Evolutionary conservation across 768 basidiomycete genomes (phyloP), one percentile per base, ranked within the genome.

Genomic region (Termitomyces sp.): DNA sequence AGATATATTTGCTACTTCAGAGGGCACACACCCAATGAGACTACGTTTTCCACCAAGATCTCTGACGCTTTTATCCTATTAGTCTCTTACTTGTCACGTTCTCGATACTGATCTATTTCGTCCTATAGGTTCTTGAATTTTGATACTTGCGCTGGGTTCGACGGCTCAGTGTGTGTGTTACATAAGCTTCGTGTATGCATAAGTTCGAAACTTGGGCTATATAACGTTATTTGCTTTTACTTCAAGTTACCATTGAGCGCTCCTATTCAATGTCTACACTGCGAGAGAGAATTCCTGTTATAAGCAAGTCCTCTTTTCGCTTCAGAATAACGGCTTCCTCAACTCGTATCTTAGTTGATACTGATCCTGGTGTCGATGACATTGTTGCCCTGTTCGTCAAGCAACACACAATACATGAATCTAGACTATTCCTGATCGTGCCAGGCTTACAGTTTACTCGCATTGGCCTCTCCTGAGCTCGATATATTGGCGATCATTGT

Each of bases 1-100:
- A 59, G 64, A 69, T 76, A 88, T 89, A 90, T 90, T 90, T 90
- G 89, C 89, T 90, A 90, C 89, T 92, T 90, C 87, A 89, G 89
- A 90, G 86, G 80, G 81, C 67, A 69, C 42, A 34, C 53, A 63
- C 77, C 81, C 85, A 66, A 88, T 89, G 88, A 89, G 86, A 89
- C 82, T 68, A 86, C 63, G 69, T 81, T 85, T 77, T 84, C 80
- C 84, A 86, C 84, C 84, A 86, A 87, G 84, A 86, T 87, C 86
- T 83, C 87, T 89, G 86, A 89, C 74, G 67, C 62, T 64, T 62
- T 40, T 87, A 74, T 5, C 10, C 29, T 11, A n/a, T n/a, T 25
- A 5, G 23, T 4, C 17, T 16, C 27, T 44, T 25, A 7, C 1
- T n/a, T 8, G 0, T 29, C 5, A 34, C 19, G 12, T n/a, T 27